phyloP scores from a whole-genome alignment of 306 rosid species.

The Cicer pinnatifidum region DNA sequence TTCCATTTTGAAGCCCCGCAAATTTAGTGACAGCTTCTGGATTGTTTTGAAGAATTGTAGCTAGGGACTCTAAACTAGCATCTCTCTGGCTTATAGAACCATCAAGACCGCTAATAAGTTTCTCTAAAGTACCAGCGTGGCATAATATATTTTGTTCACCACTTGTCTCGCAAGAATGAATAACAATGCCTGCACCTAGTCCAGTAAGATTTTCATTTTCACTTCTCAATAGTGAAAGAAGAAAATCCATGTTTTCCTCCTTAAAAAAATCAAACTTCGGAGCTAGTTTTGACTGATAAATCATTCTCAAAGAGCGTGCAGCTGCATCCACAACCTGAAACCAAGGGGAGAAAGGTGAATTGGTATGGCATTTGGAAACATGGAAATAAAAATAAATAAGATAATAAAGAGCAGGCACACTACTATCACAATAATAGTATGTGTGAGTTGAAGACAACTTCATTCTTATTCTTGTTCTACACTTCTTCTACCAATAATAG shows the following conservation, averaged over 20 bases:
- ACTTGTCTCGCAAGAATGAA: slow-evolving; percentile 75
- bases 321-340: slow-evolving; percentile 87
- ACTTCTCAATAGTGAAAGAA: slow-evolving; percentile 73
- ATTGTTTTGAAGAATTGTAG: slow-evolving; percentile 67
- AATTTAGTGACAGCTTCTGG: slow-evolving; percentile 72
- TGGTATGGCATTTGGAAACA: slow-evolving; percentile 4
- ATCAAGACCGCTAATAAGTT: slow-evolving; percentile 71
- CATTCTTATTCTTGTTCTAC: background rate
- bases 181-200: slow-evolving; percentile 84
- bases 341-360: slow-evolving; percentile 49
- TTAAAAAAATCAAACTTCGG: slow-evolving; percentile 79
- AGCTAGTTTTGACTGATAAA: slow-evolving; percentile 88
- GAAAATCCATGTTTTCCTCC: slow-evolving; percentile 67
- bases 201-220: slow-evolving; percentile 86
- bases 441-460: background rate
- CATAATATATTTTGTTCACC: slow-evolving; percentile 70
- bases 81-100: slow-evolving; percentile 87
- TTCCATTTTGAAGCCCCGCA: slow-evolving; percentile 62
- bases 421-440: background rate
- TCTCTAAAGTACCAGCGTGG: slow-evolving; percentile 67
- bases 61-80: slow-evolving; percentile 88
- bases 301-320: slow-evolving; percentile 88
- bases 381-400: background rate
- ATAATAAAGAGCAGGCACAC: background rate
- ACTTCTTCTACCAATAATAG: background rate